phyloP scores from a whole-genome alignment of 2,329 filamentous ascomycete genomes.

The Lachnellula arida region DNA sequence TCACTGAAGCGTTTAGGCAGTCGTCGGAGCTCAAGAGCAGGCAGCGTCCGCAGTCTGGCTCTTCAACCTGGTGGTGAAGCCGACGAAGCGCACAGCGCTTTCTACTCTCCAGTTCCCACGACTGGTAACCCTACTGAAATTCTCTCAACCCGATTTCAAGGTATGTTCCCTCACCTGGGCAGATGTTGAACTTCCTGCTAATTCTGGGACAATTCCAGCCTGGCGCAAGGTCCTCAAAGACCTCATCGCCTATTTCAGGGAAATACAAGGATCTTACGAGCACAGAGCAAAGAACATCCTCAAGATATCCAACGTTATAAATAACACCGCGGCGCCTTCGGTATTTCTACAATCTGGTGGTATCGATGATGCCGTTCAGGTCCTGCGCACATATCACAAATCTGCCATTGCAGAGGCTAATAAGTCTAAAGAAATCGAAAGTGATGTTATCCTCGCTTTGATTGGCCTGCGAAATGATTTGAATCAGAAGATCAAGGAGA shows the following conservation, averaged over 20 bases:
- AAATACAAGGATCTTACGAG: constrained; percentile 87
- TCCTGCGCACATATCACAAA: constrained; percentile 79
- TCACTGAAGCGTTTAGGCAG: constrained; percentile 79
- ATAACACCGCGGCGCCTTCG: constrained; percentile 70
- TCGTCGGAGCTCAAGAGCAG: constrained; percentile 74
- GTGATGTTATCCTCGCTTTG: constrained; percentile 83
- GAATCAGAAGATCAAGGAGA: constrained; percentile 96
- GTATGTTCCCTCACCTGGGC: constrained; percentile 43
- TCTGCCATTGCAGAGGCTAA: constrained; percentile 73
- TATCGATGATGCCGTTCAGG: constrained; percentile 79
- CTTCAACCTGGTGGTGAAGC: constrained; percentile 64
- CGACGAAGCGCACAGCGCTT: constrained; percentile 74
- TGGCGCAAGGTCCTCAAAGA: constrained; percentile 97
- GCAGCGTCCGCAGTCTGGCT: constrained; percentile 77
- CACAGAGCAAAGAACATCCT: constrained; percentile 73
- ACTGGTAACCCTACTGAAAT: constrained; percentile 82
- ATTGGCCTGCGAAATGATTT: constrained; percentile 83
- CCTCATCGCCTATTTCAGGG: constrained; percentile 87
- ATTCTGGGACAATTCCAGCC: constrained; percentile 44
- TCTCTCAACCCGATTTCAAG: constrained; percentile 82
- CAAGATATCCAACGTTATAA: constrained; percentile 79
- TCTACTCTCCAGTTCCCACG: constrained; percentile 85
- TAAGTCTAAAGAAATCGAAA: constrained; percentile 86
- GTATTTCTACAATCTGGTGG: constrained; percentile 76
- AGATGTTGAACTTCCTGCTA: constrained; percentile 9